Percentiles rank a stretch among this genome's conserved stretches.
phyloP scores from a whole-genome alignment of 23 red algal genomes.

The Chondrus crispus region DNA sequence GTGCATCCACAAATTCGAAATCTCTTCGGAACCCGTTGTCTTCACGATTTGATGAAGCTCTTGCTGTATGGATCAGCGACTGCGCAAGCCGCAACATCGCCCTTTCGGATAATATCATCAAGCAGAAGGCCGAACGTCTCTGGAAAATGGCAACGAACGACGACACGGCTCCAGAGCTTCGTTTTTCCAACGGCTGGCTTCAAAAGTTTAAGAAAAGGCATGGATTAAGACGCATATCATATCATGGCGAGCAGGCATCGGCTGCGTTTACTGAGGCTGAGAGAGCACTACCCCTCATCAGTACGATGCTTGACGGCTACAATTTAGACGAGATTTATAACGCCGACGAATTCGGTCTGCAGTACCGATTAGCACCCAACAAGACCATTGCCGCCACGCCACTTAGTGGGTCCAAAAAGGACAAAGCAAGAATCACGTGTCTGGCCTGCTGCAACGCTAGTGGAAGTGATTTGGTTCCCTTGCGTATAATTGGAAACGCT shows the following conservation, averaged over 20 bases:
- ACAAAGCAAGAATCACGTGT: not conserved
- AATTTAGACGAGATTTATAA: not conserved
- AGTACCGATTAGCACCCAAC: not conserved
- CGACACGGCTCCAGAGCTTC: no score
- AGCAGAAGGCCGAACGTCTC: no score
- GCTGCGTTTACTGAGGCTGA: not conserved
- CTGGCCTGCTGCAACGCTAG: not conserved
- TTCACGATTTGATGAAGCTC: no score
- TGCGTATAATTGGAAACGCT: not conserved
- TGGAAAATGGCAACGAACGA: no score
- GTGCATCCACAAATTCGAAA: no score
- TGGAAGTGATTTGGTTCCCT: not conserved
- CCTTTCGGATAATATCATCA: no score
- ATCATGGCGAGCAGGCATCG: not conserved
- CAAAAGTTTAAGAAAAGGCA: not conserved
- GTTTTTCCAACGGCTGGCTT: constrained; percentile 7
- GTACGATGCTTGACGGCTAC: not conserved
- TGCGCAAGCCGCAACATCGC: no score
- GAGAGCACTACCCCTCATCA: not conserved
- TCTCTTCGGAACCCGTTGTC: no score
- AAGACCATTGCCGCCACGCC: not conserved
- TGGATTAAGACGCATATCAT: not conserved
- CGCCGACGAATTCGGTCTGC: not conserved
- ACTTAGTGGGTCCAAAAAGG: not conserved
- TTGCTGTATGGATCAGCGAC: no score